Base-by-base conservation (phyloP, 2,329 filamentous ascomycete genomes). In the Annulohypoxylon truncatum region DNA sequence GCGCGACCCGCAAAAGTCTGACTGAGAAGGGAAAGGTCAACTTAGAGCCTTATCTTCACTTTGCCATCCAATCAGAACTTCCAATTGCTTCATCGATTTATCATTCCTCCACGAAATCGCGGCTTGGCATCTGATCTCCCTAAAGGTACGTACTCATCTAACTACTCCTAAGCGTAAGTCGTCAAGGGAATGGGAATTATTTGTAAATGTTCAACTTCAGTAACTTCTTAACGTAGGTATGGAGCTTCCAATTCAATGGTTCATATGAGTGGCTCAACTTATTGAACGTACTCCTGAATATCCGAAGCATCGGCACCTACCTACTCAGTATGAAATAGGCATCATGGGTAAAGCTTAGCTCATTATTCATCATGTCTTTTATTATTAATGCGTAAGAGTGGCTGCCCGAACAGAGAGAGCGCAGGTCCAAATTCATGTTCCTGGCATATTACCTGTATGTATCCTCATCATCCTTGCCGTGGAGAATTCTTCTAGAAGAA, bases 91-190 rank as follows among this genome's bases (percentile, higher is more conserved):
- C 12, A 55, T 52, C 48, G 62, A 72, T 73, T 72, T 72, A 67
- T 73, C 71, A 72, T 73, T 67, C 61, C 53, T 64, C 66, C 47
- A 70, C 60, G 60, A 69, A 71, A 72, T 73, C 61, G 70, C 50
- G 64, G 48, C 71, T 71, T 72, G 65, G 65, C 65, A 58, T 63
- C 38, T 10, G 47, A 52, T 60, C 35, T 54, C 10, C 22, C 42
- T 33, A 31, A 46, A 38, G 8, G 20, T 53, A 54, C 53, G 48
- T 24, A 15, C 20, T 13, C 18, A 10, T 33, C 5, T 15, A 28
- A 7, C 29, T 28, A 48, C 18, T 33, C 12, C 6, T 4, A 13
- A 33, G 13, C 3, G 33, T 35, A n/a, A n/a, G n/a, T n/a, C n/a
- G n/a, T n/a, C n/a, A n/a, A n/a, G n/a, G n/a, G n/a, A n/a, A n/a